Conservation (phyloP, 2,329 filamentous ascomycete species). For the Microcyclospora tardicrescens region DNA sequence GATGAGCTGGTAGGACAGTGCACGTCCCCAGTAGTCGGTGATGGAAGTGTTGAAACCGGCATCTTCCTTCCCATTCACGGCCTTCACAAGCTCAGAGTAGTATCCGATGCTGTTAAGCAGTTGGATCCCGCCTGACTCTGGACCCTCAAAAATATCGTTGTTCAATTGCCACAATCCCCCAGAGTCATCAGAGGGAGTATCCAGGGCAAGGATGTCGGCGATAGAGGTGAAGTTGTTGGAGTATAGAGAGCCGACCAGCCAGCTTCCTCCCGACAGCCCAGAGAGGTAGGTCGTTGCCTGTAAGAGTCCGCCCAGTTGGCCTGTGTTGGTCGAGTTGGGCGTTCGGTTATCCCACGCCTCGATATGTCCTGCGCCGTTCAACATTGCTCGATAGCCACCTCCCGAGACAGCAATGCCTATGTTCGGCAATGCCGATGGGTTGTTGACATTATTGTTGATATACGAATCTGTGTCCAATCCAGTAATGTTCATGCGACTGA, state of each 20-base stretch:
- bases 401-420: constrained; percentile 70
- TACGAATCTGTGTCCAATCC: constrained; percentile 65
- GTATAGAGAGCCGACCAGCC: constrained; percentile 72
- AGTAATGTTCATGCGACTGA: constrained; percentile 59
- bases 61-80: constrained; percentile 48
- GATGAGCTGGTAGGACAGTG: constrained; percentile 74
- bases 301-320: constrained; percentile 66
- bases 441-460: constrained; percentile 46
- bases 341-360: constrained; percentile 69
- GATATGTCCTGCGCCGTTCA: constrained; percentile 69
- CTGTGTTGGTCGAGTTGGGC: constrained; percentile 43
- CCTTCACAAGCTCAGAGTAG: constrained; percentile 45
- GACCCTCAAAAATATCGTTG: constrained; percentile 49
- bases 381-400: constrained; percentile 74
- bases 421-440: constrained; percentile 48
- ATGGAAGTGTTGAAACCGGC: constrained; percentile 58
- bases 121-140: constrained; percentile 37
- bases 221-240: constrained; percentile 67
- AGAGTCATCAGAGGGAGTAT: constrained; percentile 11
- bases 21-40: constrained; percentile 74
- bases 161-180: constrained; percentile 48
- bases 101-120: constrained; percentile 47
- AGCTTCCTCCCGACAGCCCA: constrained; percentile 70
- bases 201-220: constrained; percentile 36
- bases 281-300: constrained; percentile 71